phyloP scores from a whole-genome alignment of 805 yeast species.

The Schwanniomyces sp. region DNA sequence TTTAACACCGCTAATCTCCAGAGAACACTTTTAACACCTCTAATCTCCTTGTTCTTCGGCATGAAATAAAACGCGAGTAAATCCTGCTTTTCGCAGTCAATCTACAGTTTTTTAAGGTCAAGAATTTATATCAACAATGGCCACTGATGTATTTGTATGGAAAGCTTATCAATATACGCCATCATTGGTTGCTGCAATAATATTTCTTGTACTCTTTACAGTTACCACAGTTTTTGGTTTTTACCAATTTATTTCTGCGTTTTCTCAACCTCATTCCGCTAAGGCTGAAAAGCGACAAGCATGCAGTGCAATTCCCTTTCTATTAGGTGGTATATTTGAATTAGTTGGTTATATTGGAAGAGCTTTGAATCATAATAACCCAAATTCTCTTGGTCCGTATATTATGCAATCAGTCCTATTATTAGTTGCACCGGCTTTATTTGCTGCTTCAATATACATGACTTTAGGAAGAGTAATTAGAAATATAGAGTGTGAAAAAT shows the following conservation, averaged over 20 bases:
- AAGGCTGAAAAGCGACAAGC: background rate
- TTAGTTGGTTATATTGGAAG: conserved; percentile 23
- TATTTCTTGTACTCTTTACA: background rate
- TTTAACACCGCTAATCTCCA: too few species aligned
- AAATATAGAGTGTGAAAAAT: conserved; percentile 12
- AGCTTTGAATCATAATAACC: conserved; percentile 11
- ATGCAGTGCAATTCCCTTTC: conserved; percentile 13
- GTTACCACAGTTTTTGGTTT: background rate
- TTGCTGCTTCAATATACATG: conserved; percentile 32
- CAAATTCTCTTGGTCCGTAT: conserved; percentile 12
- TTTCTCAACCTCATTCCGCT: background rate
- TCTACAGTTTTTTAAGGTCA: background rate
- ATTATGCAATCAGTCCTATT: conserved; percentile 21
- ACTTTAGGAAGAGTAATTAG: conserved; percentile 21
- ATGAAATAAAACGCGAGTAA: too few species aligned
- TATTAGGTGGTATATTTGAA: conserved; percentile 23
- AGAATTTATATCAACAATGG: background rate
- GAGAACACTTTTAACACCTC: too few species aligned
- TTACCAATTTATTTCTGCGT: background rate
- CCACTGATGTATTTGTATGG: background rate
- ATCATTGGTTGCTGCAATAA: conserved; percentile 3
- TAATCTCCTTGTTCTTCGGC: too few species aligned
- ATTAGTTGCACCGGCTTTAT: conserved; percentile 28
- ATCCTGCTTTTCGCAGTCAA: too few species aligned
- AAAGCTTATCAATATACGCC: conserved; percentile 4